phyloP scores from a whole-genome alignment of 352 stramenopile genomes.

The Pythium brachiatum region DNA sequence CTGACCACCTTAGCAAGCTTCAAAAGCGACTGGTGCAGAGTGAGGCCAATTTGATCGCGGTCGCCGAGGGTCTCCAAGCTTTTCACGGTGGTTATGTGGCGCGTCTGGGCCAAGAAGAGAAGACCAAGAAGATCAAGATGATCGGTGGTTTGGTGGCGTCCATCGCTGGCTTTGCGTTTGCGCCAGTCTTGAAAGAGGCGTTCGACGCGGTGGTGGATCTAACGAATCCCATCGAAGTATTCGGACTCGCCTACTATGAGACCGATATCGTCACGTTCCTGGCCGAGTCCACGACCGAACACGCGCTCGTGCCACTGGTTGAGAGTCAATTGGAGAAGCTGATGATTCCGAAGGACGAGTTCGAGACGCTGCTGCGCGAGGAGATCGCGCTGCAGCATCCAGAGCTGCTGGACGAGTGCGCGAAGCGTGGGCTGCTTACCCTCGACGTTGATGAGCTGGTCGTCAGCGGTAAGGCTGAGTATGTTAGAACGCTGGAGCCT shows the following conservation, averaged over 20 bases:
- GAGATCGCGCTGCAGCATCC: constrained; percentile 23
- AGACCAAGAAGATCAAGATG: neutral
- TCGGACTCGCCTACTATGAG: constrained; percentile 18
- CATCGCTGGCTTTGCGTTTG: constrained; percentile 23
- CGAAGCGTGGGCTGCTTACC: neutral
- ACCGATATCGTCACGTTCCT: constrained; percentile 15
- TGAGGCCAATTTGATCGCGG: constrained; percentile 7
- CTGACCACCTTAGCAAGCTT: neutral
- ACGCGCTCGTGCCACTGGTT: neutral
- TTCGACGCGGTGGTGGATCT: constrained; percentile 29
- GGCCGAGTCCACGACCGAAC: constrained; percentile 1
- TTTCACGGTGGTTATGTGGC: constrained; percentile 18
- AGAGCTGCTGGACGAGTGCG: constrained; percentile 16
- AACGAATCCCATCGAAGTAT: constrained; percentile 26
- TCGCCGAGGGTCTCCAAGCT: neutral
- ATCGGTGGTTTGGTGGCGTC: neutral
- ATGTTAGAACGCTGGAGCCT: neutral
- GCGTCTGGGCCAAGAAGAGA: neutral
- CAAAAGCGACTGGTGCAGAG: neutral
- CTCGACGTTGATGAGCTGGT: constrained; percentile 1
- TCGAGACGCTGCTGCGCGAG: constrained; percentile 24
- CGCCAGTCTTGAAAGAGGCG: constrained; percentile 26
- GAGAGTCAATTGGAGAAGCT: constrained; percentile 12
- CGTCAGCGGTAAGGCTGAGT: neutral
- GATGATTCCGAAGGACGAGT: constrained; percentile 14